Conservation (phyloP, 345 rosid species). For the Linum usitatissimum region DNA sequence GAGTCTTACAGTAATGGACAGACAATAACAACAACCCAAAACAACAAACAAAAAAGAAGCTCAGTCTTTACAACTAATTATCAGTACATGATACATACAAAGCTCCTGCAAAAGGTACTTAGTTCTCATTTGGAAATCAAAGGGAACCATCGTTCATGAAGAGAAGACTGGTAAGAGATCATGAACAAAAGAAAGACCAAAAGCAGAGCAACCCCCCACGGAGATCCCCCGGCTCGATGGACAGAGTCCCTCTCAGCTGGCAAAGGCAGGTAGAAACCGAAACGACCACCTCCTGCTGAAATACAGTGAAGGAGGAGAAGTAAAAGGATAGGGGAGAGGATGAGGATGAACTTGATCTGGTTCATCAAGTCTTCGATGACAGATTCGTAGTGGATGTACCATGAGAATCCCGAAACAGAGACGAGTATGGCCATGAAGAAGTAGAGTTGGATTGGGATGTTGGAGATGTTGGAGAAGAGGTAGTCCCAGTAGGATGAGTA, state of each 20-base stretch:
- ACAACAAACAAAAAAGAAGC: no score
- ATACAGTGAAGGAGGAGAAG: slow-evolving; percentile 34
- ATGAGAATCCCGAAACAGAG: slow-evolving; percentile 27
- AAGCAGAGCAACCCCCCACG: slow-evolving; percentile 47
- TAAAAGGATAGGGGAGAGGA: slow-evolving; percentile 36
- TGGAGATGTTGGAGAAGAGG: slow-evolving; percentile 19
- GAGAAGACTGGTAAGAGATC: slow-evolving; percentile 44
- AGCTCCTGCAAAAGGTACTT: no score
- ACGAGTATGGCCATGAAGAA: slow-evolving; percentile 32
- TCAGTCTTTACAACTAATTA: neutral
- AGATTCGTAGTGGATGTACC: slow-evolving; percentile 43
- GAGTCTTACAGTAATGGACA: no score
- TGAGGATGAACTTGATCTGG: slow-evolving; percentile 37
- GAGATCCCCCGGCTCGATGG: slow-evolving; percentile 48
- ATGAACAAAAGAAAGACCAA: slow-evolving; percentile 42
- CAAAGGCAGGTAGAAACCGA: slow-evolving; percentile 11
- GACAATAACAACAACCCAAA: neutral
- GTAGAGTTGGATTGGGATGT: slow-evolving; percentile 33
- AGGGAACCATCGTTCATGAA: slow-evolving; percentile 56
- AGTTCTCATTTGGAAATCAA: slow-evolving; percentile 11
- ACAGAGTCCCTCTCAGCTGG: slow-evolving; percentile 34
- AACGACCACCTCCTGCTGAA: slow-evolving; percentile 3
- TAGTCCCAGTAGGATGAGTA: slow-evolving; percentile 20
- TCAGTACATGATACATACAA: neutral
- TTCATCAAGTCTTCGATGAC: slow-evolving; percentile 28